Evolutionary conservation across 2,329 filamentous ascomycete genomes (phyloP).

Genomic region (Xylariaceae sp.): DNA sequence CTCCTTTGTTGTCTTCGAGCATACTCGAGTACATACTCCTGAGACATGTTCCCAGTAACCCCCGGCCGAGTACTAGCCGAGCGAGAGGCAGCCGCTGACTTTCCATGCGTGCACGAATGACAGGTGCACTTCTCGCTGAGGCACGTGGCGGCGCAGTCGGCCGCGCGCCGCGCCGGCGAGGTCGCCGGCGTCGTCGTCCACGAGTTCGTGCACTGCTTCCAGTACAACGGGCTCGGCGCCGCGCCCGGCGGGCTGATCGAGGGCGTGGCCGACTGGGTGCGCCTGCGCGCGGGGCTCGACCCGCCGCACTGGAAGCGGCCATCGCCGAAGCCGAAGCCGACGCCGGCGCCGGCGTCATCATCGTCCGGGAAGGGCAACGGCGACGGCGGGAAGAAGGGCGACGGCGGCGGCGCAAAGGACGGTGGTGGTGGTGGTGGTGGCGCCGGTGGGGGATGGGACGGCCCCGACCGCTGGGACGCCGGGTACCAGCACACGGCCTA

Average conservation of each 20-base stretch:
- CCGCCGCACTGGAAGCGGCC: constrained; percentile 78
- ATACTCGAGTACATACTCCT: too few species aligned
- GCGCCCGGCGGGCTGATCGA: constrained; percentile 76
- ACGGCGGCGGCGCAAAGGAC: constrained; percentile 23
- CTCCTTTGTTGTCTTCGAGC: too few species aligned
- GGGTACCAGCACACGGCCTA: constrained; percentile 90
- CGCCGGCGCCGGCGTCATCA: too few species aligned
- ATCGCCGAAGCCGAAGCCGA: constrained; percentile 18
- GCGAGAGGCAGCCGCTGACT: too few species aligned
- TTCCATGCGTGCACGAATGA: too few species aligned
- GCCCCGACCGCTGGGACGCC: constrained; percentile 56
- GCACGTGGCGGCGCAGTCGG: constrained; percentile 53
- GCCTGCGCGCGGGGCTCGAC: constrained; percentile 62
- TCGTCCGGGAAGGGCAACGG: too few species aligned
- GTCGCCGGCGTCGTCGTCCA: constrained; percentile 80
- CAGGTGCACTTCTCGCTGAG: constrained; percentile 78
- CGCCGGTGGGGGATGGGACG: not conserved
- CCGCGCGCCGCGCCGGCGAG: constrained; percentile 46
- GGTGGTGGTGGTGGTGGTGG: constrained; percentile 20
- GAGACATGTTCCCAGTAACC: too few species aligned
- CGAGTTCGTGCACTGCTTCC: constrained; percentile 92
- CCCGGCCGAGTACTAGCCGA: too few species aligned
- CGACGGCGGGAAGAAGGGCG: too few species aligned
- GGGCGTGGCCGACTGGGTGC: constrained; percentile 88
- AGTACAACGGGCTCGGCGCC: constrained; percentile 58